Base-by-base conservation (phyloP, 1,139 yeast species). In the Williopsis jadinii region DNA sequence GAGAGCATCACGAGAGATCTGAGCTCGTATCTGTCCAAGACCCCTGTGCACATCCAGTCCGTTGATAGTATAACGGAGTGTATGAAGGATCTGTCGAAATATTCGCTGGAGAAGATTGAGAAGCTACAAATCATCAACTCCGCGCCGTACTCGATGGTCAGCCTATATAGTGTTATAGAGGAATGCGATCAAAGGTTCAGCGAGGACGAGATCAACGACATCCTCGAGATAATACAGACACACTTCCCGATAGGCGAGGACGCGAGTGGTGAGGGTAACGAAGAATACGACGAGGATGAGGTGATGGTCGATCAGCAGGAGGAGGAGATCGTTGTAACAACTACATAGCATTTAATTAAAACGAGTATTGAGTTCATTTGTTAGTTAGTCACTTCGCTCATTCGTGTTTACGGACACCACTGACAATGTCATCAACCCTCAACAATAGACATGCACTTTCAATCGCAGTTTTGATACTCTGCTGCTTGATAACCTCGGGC, bases 401-500 rank as follows among this genome's bases (percentile, higher is more conserved):
- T 13, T 44, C 44, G 29, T 46, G 49, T 52, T 66, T 76, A 58
- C 96, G 82, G 35, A 88, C 95, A 53, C 97, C 98, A 62, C 95
- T 84, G 38, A 94, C 98, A 54, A 92, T 92, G 62, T 92, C 98
- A 62, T 92, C 99, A 38, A 92, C 98, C 60, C 98, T 82, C 61
- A 92, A 73, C 57, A 92, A 72, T 68, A 92, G 73, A 63, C 97
- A 85, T 9, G 98, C 97, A 71, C 95, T 84, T 67, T 92, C 99
- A 52, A 94, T 85, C 35, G 95, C 96, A 14, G 98, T 94, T 71
- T 92, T 92, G 54, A 92, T 84, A 49, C 95, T 84, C 69, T 92
- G 99, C 59, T 86, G 94, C 68, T 92, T 92, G 64, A 92, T 88
- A 38, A 87, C 97, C 67, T 92, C 97, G 13, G 99, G 98, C 67